Conservation (phyloP, 2,329 filamentous ascomycete genomes). For the Sporothrix brunneoviolacea region DNA sequence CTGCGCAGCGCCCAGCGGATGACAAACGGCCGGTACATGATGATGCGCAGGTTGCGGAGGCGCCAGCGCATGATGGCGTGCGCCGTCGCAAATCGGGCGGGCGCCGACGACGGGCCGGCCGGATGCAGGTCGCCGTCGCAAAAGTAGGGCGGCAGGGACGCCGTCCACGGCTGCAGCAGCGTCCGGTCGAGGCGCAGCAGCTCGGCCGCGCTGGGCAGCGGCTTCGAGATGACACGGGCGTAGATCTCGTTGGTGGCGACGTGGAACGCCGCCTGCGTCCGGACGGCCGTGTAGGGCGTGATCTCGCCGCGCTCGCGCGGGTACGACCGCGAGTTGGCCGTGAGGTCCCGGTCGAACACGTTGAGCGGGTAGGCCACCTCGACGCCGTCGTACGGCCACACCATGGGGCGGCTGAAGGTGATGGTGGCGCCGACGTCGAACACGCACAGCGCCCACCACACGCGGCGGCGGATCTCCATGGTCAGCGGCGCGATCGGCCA, state of each 20-base stretch:
- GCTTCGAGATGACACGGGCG: no score
- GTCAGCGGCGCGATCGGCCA: conserved; percentile 18
- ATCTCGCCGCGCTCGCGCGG: no score
- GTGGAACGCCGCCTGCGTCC: no score
- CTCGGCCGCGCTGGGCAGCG: no score
- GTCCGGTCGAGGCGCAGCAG: no score
- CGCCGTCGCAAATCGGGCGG: conserved; percentile 31
- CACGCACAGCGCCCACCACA: conserved; percentile 26
- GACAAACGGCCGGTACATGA: conserved; percentile 41
- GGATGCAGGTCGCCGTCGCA: no score
- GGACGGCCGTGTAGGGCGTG: no score
- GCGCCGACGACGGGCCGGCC: conserved; percentile 27
- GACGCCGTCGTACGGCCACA: conserved; percentile 22
- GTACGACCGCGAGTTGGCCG: no score
- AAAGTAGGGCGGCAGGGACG: no score
- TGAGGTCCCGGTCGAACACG: conserved; percentile 25
- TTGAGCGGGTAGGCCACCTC: conserved; percentile 22
- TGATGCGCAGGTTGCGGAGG: conserved; percentile 38
- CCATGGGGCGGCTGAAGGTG: conserved; percentile 27
- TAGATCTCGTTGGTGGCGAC: no score
- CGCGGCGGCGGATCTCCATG: conserved; percentile 28
- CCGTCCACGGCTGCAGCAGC: no score
- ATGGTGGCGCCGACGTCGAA: conserved; percentile 40
- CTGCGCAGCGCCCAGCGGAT: conserved; percentile 32
- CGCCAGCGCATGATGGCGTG: conserved; percentile 39